phyloP scores from a whole-genome alignment of 1,284 basidiomycete species.

The Tylopilus orsonianus region DNA sequence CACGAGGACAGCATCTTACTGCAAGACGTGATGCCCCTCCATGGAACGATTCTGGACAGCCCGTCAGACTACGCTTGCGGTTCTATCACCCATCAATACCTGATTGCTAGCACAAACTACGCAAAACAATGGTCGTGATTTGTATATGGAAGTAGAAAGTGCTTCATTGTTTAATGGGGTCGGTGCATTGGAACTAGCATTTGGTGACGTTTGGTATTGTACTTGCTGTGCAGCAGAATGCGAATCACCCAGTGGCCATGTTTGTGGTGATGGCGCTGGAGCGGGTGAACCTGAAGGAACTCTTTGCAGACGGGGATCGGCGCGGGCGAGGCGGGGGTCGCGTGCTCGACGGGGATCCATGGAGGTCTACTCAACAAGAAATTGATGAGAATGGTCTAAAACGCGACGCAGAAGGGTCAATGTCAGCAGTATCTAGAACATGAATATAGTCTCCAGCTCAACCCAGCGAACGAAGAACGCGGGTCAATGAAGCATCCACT shows the following conservation, averaged over 20 bases:
- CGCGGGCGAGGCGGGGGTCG: slow-evolving; percentile 72
- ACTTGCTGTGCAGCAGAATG: slow-evolving; percentile 16
- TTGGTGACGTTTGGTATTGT: slow-evolving; percentile 19
- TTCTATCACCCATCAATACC: slow-evolving; percentile 44
- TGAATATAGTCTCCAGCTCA: slow-evolving; percentile 66
- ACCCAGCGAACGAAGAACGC: slow-evolving; percentile 48
- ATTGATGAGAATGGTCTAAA: slow-evolving; percentile 15
- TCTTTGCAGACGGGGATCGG: slow-evolving; percentile 63
- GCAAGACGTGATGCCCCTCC: slow-evolving; percentile 93
- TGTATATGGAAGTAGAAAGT: slow-evolving; percentile 40
- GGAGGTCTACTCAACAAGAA: slow-evolving; percentile 10
- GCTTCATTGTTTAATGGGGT: slow-evolving; percentile 10
- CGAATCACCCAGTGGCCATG: slow-evolving; percentile 27
- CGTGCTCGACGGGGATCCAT: slow-evolving; percentile 82
- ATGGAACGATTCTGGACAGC: slow-evolving; percentile 91
- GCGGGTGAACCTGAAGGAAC: slow-evolving; percentile 44
- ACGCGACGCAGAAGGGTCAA: slow-evolving; percentile 8
- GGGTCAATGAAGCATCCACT: slow-evolving; percentile 83
- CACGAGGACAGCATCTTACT: slow-evolving; percentile 52
- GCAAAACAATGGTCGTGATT: slow-evolving; percentile 82
- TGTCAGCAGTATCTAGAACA: slow-evolving; percentile 91
- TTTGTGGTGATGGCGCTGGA: slow-evolving; percentile 39
- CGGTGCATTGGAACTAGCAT: slow-evolving; percentile 7
- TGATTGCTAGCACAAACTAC: slow-evolving; percentile 99
- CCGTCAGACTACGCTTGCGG: slow-evolving; percentile 15